Conservation (phyloP, 495 filamentous ascomycete genomes). For the Rusavskia elegans region DNA sequence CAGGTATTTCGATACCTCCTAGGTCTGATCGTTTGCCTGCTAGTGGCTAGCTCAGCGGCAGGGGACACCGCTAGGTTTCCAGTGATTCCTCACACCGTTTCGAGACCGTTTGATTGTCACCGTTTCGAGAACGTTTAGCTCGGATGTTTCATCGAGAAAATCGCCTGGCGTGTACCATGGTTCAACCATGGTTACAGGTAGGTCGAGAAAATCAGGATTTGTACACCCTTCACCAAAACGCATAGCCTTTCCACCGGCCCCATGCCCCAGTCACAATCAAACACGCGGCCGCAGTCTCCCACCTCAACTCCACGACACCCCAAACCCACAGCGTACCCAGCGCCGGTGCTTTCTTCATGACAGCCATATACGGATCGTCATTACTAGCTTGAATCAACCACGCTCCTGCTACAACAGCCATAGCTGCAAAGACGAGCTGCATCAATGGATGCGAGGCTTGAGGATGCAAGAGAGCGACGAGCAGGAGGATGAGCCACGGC, state of each 20-base stretch:
- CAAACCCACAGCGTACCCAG: slow-evolving; percentile 90
- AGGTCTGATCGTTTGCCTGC: too few species aligned
- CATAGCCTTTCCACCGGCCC: slow-evolving; percentile 58
- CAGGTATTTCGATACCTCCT: too few species aligned
- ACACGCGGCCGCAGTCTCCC: slow-evolving; percentile 47
- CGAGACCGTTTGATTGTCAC: too few species aligned
- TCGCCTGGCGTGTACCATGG: neutral
- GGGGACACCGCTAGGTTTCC: too few species aligned
- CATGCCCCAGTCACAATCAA: slow-evolving; percentile 43
- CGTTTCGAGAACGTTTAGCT: too few species aligned
- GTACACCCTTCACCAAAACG: slow-evolving; percentile 3
- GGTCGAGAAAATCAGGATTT: neutral
- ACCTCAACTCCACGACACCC: slow-evolving; percentile 75
- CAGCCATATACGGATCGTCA: slow-evolving; percentile 57
- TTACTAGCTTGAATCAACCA: slow-evolving; percentile 75
- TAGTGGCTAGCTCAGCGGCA: too few species aligned
- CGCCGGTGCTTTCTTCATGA: slow-evolving; percentile 84
- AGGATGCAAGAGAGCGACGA: slow-evolving; percentile 18
- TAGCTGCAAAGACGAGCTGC: slow-evolving; percentile 44
- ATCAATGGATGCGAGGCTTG: slow-evolving; percentile 26
- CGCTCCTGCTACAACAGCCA: slow-evolving; percentile 43
- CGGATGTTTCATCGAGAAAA: neutral
- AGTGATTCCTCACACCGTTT: too few species aligned
- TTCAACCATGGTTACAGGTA: neutral
- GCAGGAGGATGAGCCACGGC: slow-evolving; percentile 30